Evolutionary conservation across 2,329 filamentous ascomycete species (phyloP), one percentile per base, ranked within the genome.

Genomic region (Phaeomoniella chlamydospora): DNA sequence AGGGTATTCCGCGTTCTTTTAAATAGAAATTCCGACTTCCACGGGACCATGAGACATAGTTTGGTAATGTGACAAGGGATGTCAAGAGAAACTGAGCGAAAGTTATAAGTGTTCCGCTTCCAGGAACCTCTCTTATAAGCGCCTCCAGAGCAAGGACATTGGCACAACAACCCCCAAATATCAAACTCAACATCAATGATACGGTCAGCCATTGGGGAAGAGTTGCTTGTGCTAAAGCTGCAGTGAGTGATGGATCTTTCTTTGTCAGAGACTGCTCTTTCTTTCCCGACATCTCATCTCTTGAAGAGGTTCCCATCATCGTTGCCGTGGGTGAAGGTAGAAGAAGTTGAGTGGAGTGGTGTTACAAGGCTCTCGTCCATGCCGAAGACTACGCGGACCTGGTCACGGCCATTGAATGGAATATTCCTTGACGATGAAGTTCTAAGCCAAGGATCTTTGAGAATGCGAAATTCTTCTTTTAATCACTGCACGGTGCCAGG

Each of bases 111-210:
- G 54, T 72, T 79, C 87, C 88, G 51, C 83, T 88, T 38, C 77
- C 76, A 31, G 86, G 80, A 55, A 92, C 84, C 54, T 84, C 77
- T 57, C 83, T 92, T 53, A 98, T 77, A 49, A 96, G 93, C 33
- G 84, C 82, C 59, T 98, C 90, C 38, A 98, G 69, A 29, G 88
- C 85, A 60, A 93, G 96, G n/a, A 87, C 87, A 68, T 94, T 94
- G 22, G 84, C 85, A 61, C 87, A 94, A 54, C 86, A 94, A 18
- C 90, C 90, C 35, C 90, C 90, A 57, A 98, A 94, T 40, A 98
- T 96, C 45, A 96, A 70, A 35, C 69, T 70, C 39, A 88, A 68
- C 70, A 92, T 92, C 39, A 70, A 65, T 15, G 68, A 64, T 32
- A 78, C 64, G 39, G 72, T 69, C 26, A 82, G 56, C 69, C 72